Base-by-base conservation (phyloP, 2,329 filamentous ascomycete genomes). In the Aspergillus floridensis region DNA sequence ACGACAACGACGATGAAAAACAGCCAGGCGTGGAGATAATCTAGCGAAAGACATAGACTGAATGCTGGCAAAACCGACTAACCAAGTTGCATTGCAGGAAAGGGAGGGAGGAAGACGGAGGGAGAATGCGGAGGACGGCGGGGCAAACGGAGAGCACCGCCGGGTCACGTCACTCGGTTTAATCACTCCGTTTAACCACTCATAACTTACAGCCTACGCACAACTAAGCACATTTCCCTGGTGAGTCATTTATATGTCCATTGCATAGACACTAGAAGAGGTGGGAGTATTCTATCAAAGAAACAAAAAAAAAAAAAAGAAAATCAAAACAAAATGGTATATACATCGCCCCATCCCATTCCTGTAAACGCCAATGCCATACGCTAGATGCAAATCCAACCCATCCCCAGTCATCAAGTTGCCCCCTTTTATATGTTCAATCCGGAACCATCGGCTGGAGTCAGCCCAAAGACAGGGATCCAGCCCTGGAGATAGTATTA, bases 401-500 rank as follows among this genome's bases (percentile, higher is more conserved):
- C 49, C 38, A 44, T 44, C 38, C 38, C 35, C 59, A 62, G 57
- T 63, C 63, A 65, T 61, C 59, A 65, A 65, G 62, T 63, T 65
- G 62, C 63, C 68, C 67, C 62, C 64, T 63, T 65, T 64, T 54
- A 52, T 35, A 63, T 66, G 64, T 60, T 54, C 49, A 58, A 59
- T 49, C 56, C 60, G 58, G 58, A 56, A 63, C 57, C 61, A 66
- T 66, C 66, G 59, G 65, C 66, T 64, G 66, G 66, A 66, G 65
- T 58, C 57, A 65, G 66, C 66, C 65, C 62, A 59, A 63, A 68
- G 63, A 64, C 66, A 67, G 68, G 71, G 72, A 70, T 70, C 72
- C 71, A 74, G 72, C 71, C 73, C 72, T 68, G 65, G 63, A 66
- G 61, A 62, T n/a, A 44, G 16, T 44, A 69, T 67, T 67, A 66